These are phyloP conservation scores for Jimgerdemannia flammicorona DNA, from an alignment of 192 early-diverging fungal genomes.

Conservation along the genomic window DNA sequence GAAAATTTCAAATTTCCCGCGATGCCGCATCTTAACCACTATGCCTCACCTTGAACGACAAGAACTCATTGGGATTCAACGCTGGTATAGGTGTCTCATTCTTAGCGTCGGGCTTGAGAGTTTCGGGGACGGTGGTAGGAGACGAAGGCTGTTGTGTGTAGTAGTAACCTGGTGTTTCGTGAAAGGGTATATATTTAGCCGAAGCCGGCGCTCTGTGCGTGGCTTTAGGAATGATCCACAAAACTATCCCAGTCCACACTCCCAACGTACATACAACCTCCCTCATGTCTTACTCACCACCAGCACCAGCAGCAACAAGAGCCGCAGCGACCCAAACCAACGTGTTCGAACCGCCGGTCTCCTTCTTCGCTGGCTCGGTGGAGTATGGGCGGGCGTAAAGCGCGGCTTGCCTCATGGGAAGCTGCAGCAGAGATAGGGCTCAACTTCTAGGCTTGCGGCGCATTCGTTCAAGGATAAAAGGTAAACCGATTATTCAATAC, in stretches of 20 bases:
- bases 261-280: background rate
- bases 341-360: background rate
- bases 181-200: too few relatives aligned
- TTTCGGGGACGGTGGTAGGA: conserved; percentile 12
- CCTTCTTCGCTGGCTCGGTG: background rate
- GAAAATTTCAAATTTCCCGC: background rate
- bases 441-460: background rate
- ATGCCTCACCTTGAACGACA: conserved; percentile 48
- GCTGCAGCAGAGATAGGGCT: background rate
- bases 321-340: background rate
- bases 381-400: background rate
- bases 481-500: background rate
- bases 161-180: background rate
- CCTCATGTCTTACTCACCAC: background rate
- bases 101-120: conserved; percentile 9
- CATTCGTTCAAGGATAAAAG: background rate
- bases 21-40: background rate
- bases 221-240: too few relatives aligned
- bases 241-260: background rate
- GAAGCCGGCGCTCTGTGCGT: too few relatives aligned
- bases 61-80: conserved; percentile 46
- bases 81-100: conserved; percentile 17
- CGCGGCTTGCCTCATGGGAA: background rate
- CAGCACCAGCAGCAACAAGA: background rate
- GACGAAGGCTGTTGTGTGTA: background rate